phyloP scores from a whole-genome alignment of 805 yeast genomes.

The Kurtzmaniella cleridarum region DNA sequence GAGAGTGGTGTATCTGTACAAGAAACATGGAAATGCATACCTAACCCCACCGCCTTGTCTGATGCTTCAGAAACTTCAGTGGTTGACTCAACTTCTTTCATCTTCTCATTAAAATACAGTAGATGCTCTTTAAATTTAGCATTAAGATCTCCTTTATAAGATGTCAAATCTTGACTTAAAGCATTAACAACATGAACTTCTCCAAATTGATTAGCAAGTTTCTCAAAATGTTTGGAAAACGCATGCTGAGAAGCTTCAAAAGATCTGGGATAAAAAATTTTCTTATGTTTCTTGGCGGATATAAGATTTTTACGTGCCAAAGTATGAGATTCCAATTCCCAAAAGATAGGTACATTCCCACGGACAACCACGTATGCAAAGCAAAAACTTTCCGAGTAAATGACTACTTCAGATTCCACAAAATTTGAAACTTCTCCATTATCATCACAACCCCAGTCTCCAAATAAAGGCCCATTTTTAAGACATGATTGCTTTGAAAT shows the following conservation, averaged over 20 bases:
- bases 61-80: neutral
- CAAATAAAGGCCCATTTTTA: slow-evolving; percentile 46
- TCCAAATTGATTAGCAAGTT: slow-evolving; percentile 42
- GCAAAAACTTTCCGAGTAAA: slow-evolving; percentile 36
- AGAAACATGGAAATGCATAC: slow-evolving; percentile 18
- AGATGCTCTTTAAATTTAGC: slow-evolving; percentile 30
- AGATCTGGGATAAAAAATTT: slow-evolving; percentile 43
- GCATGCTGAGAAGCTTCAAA: slow-evolving; percentile 52
- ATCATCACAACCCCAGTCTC: slow-evolving; percentile 56
- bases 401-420: slow-evolving; percentile 47
- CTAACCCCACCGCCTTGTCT: slow-evolving; percentile 11
- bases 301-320: slow-evolving; percentile 30
- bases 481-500: slow-evolving; percentile 48
- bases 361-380: slow-evolving; percentile 42
- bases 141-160: slow-evolving; percentile 44
- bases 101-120: slow-evolving; percentile 28
- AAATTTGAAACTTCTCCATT: slow-evolving; percentile 48
- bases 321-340: slow-evolving; percentile 44
- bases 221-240: slow-evolving; percentile 45
- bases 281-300: slow-evolving; percentile 32
- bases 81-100: neutral
- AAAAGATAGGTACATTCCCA: slow-evolving; percentile 52
- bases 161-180: slow-evolving; percentile 33
- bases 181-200: slow-evolving; percentile 47
- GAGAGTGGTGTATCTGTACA: slow-evolving; percentile 27